These are phyloP conservation scores for Elongisporangium senticosum DNA, from an alignment of 352 stramenopile genomes.

Conservation along the genomic window DNA sequence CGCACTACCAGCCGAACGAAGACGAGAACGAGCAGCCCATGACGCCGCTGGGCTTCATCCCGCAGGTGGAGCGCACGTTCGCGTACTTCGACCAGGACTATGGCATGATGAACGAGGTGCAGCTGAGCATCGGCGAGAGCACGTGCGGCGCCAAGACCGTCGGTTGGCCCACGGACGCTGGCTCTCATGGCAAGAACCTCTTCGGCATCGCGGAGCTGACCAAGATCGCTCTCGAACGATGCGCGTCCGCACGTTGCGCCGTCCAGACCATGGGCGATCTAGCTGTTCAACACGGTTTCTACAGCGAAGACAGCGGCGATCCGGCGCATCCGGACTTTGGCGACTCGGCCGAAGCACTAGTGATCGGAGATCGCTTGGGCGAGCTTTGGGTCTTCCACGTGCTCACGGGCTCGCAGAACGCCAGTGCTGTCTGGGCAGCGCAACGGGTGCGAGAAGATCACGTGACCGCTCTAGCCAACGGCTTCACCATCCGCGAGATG, in stretches of 20 bases:
- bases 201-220: conserved; percentile 89
- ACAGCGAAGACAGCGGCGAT: conserved; percentile 85
- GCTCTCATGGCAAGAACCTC: conserved; percentile 70
- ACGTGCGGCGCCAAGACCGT: conserved; percentile 87
- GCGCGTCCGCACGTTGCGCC: conserved; percentile 72
- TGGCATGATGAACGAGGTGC: conserved; percentile 93
- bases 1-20: conserved; percentile 44
- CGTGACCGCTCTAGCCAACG: conserved; percentile 89
- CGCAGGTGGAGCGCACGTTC: conserved; percentile 90
- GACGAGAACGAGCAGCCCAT: conserved; percentile 23
- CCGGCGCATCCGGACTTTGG: conserved; percentile 46
- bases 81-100: conserved; percentile 94
- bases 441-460: conserved; percentile 89
- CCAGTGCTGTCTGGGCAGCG: conserved; percentile 89
- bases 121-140: conserved; percentile 92
- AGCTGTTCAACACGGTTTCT: conserved; percentile 91
- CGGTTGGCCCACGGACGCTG: conserved; percentile 53
- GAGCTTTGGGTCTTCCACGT: conserved; percentile 96
- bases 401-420: conserved; percentile 82
- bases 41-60: conserved; percentile 76
- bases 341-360: conserved; percentile 82
- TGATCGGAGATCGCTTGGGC: conserved; percentile 77
- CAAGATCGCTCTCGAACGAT: conserved; percentile 88
- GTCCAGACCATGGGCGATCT: conserved; percentile 90
- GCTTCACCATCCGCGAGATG: conserved; percentile 91